Percentiles rank a stretch among this genome's conserved stretches.
phyloP scores from a whole-genome alignment of 2,329 filamentous ascomycete species.

The Calonectria crousiana region DNA sequence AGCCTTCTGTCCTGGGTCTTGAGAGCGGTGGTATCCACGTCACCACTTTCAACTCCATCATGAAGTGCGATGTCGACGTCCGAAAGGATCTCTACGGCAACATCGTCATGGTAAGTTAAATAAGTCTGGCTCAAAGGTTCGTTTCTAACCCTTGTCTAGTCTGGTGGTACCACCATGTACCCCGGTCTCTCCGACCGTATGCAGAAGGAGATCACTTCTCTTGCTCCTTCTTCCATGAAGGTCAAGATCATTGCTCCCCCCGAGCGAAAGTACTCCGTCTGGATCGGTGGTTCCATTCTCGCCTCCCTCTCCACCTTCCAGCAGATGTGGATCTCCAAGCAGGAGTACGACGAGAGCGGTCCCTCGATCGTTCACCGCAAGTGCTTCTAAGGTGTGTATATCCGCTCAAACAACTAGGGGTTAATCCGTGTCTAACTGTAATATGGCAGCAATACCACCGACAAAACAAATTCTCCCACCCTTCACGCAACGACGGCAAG shows the following conservation, averaged over 20 bases:
- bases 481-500: slow-evolving; percentile 54
- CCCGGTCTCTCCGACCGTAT: slow-evolving; percentile 99
- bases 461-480: slow-evolving; percentile 50
- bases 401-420: neutral
- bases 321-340: slow-evolving; percentile 99
- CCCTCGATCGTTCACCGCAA: slow-evolving; percentile 99
- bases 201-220: slow-evolving; percentile 99
- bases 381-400: slow-evolving; percentile 92
- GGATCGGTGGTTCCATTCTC: slow-evolving; percentile 99
- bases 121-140: neutral
- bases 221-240: slow-evolving; percentile 99
- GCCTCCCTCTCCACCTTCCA: slow-evolving; percentile 99
- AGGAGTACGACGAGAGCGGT: slow-evolving; percentile 99
- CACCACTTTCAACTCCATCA: slow-evolving; percentile 99
- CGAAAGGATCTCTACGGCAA: slow-evolving; percentile 99
- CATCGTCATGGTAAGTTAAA: slow-evolving; percentile 96
- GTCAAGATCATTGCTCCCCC: slow-evolving; percentile 99
- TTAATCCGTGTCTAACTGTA: slow-evolving; percentile 37
- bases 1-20: slow-evolving; percentile 97
- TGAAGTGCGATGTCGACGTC: slow-evolving; percentile 99
- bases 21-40: slow-evolving; percentile 99
- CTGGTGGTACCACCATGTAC: slow-evolving; percentile 99
- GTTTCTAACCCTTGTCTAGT: slow-evolving; percentile 69
- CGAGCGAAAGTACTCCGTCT: slow-evolving; percentile 99
- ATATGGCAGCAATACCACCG: slow-evolving; percentile 43